phyloP scores from a whole-genome alignment of 73 alveolate genomes.

The Uronychia setigera region DNA sequence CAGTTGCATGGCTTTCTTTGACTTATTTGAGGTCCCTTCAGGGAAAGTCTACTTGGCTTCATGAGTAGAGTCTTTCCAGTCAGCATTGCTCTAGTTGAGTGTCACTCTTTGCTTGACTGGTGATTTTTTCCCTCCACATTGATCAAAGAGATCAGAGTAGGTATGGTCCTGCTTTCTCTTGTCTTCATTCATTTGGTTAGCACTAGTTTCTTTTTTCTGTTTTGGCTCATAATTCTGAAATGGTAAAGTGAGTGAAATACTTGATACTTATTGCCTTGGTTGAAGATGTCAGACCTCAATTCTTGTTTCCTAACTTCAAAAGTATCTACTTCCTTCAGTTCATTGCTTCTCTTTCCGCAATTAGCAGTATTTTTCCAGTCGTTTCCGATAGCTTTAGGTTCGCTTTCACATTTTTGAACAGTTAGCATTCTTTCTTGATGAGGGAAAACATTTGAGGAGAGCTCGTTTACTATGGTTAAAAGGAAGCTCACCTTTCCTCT shows the following conservation, averaged over 20 bases:
- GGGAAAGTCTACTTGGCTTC: not conserved
- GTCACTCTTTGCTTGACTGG: not conserved
- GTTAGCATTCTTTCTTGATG: not conserved
- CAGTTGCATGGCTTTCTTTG: not conserved
- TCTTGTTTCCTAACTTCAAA: not conserved
- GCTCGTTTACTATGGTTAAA: not conserved
- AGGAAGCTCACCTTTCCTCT: not conserved
- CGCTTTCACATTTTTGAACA: not conserved
- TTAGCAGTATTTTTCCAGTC: not conserved
- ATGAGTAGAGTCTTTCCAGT: not conserved
- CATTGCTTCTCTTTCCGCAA: not conserved
- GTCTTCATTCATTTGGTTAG: not conserved
- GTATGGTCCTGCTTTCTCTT: constrained; percentile 2
- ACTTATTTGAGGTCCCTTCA: not conserved
- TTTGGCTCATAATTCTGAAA: not conserved
- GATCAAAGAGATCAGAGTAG: not conserved
- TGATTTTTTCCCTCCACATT: not conserved
- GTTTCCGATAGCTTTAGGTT: not conserved
- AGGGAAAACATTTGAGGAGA: not conserved
- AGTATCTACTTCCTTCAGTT: not conserved
- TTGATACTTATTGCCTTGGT: not conserved
- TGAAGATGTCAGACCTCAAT: not conserved
- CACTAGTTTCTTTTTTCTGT: not conserved
- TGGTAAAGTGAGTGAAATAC: not conserved
- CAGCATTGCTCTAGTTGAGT: not conserved